phyloP scores from a whole-genome alignment of 495 filamentous ascomycete species.

The Lepidopterella palustris region DNA sequence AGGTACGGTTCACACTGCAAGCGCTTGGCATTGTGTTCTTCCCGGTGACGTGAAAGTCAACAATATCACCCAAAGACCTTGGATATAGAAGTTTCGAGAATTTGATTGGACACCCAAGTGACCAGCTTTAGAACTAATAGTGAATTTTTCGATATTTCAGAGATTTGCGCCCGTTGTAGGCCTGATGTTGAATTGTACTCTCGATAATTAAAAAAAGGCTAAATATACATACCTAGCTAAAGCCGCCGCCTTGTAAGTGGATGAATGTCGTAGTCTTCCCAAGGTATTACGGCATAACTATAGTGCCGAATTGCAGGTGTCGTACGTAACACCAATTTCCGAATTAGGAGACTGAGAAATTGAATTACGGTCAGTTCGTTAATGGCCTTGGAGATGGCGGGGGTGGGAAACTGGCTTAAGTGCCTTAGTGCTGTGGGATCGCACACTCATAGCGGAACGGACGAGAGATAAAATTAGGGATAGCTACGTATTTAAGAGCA shows the following conservation, averaged over 20 bases:
- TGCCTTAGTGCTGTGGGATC: neutral
- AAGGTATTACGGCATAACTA: neutral
- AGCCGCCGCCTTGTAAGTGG: neutral
- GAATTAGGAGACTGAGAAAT: constrained; percentile 70
- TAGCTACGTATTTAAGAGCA: too few relatives aligned
- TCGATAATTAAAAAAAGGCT: neutral
- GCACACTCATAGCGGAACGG: neutral
- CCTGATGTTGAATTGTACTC: neutral
- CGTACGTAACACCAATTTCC: constrained; percentile 28
- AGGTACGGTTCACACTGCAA: too few relatives aligned
- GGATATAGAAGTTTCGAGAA: too few relatives aligned
- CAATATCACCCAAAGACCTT: too few relatives aligned
- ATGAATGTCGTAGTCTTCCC: neutral
- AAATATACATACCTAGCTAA: neutral
- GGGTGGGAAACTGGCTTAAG: neutral
- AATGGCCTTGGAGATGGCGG: too few relatives aligned
- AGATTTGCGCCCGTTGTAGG: neutral
- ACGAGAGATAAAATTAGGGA: neutral
- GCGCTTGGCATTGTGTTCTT: too few relatives aligned
- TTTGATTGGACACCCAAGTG: too few relatives aligned
- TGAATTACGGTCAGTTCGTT: too few relatives aligned
- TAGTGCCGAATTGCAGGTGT: neutral
- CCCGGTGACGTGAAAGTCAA: too few relatives aligned
- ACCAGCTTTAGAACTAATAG: too few relatives aligned
- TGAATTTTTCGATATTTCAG: too few relatives aligned